Evolutionary conservation across 2,329 filamentous ascomycete species (phyloP), one percentile per base, ranked within the genome.

Genomic region (Aspergillus japonicus): DNA sequence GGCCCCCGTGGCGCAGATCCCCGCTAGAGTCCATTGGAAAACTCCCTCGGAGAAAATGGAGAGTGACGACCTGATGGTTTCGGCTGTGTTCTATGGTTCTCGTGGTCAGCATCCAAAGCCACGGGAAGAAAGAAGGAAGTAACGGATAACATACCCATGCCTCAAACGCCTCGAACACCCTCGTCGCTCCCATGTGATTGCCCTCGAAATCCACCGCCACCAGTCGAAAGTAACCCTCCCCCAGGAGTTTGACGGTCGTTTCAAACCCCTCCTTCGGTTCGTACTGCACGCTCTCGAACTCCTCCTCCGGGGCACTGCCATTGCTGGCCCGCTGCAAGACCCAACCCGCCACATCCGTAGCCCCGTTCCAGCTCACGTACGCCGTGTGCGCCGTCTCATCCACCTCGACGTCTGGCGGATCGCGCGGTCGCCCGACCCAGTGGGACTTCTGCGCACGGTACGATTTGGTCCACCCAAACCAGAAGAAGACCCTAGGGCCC

Each of bases 361-460:
- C 73, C 29, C 73, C 73, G 47, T 76, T 76, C 73, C 73, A 76
- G 56, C 73, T 75, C 31, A 74, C 72, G 47, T 65, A 71, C 11
- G 65, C 62, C 31, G 60, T 63, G 19, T 53, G 51, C 19, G 19
- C 21, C 0, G 64, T 59, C 2, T 52, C 61, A 1, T 58, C 47
- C 2, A 71, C 21, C 1, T 52, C 66, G 16, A 65, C 60, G 23
- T 71, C 69, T 0, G 73, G 72, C 2, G 64, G 23, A 26, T 78
- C 79, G 16, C 73, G 75, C 1, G 83, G 83, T 8, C 72, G 70
- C 0, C 81, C 83, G 4, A 79, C 76, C 83, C 85, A 88, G 60
- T 80, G 74, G 3, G 61, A 63, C 65, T 83, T 84, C 73, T 82
- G 82, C 0, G 79, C 81, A 19, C 85, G 80, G 65, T 87, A 87